Conservation (phyloP, 2,329 filamentous ascomycete species). For the Mollisia scopiformis region DNA sequence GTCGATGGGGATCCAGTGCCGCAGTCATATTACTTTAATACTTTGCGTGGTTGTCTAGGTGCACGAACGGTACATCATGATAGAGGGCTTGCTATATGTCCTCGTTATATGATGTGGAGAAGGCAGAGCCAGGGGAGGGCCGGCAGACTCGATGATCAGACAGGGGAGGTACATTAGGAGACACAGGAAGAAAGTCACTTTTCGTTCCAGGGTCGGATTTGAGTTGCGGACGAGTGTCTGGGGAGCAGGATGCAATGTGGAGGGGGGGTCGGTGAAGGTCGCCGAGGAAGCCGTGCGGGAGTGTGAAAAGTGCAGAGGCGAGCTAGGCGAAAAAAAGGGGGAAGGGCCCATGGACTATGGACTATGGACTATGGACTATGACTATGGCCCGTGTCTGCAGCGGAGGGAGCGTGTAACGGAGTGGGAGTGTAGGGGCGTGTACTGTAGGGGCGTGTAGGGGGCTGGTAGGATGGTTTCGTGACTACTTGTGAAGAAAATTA, state of each 20-base stretch:
- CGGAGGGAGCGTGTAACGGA: too few species aligned
- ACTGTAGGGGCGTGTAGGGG: background rate
- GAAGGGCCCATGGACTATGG: background rate
- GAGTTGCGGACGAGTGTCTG: background rate
- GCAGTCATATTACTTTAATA: conserved; percentile 19
- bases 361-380: background rate
- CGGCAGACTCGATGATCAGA: conserved; percentile 9
- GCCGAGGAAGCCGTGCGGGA: conserved; percentile 14
- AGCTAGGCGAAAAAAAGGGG: background rate
- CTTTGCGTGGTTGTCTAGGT: conserved; percentile 4
- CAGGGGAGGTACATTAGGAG: conserved; percentile 1
- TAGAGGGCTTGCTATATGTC: conserved; percentile 7
- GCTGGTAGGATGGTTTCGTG: conserved; percentile 3
- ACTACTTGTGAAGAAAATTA: conserved; percentile 5
- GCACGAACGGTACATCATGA: conserved; percentile 15
- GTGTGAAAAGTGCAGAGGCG: background rate
- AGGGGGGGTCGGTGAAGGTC: conserved; percentile 11
- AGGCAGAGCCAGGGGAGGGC: background rate
- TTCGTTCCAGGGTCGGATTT: background rate
- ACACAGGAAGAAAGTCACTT: conserved; percentile 14
- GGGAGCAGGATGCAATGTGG: too few species aligned
- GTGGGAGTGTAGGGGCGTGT: too few species aligned
- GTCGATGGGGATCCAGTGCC: background rate
- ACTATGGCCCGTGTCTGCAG: too few species aligned
- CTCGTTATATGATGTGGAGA: conserved; percentile 17